Evolutionary conservation across 179 eudicot genomes (phyloP).

Genomic region (Beta lomatogona): DNA sequence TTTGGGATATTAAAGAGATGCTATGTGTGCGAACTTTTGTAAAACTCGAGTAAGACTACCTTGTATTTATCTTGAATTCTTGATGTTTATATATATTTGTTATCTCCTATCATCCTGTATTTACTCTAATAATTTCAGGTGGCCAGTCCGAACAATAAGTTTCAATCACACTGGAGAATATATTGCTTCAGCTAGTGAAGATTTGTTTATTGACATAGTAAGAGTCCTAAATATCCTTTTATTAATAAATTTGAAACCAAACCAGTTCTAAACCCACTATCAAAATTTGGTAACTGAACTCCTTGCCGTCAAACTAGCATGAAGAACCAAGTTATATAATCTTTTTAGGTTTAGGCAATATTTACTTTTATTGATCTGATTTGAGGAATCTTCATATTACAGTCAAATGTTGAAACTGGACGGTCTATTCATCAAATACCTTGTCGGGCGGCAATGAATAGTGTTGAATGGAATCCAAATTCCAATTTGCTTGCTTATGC

Average conservation of each 20-base stretch:
- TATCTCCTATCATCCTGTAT: slow-evolving; percentile 1
- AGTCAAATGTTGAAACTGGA: slow-evolving; percentile 87
- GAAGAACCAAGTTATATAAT: neutral
- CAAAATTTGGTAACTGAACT: neutral
- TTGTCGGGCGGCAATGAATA: slow-evolving; percentile 97
- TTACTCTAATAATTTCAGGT: slow-evolving; percentile 45
- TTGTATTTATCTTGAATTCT: slow-evolving; percentile 3
- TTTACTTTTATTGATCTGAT: neutral
- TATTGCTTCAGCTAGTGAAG: slow-evolving; percentile 98
- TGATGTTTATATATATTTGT: neutral
- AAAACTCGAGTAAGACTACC: slow-evolving; percentile 77
- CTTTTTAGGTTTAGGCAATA: neutral
- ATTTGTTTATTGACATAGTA: slow-evolving; percentile 92
- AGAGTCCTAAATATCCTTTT: slow-evolving; percentile 27
- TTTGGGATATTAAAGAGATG: slow-evolving; percentile 95
- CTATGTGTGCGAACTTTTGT: slow-evolving; percentile 89
- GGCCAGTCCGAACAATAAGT: slow-evolving; percentile 99
- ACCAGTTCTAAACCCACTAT: neutral
- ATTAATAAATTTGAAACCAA: neutral
- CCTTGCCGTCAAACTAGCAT: neutral
- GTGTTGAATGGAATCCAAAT: slow-evolving; percentile 98
- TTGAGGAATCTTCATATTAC: slow-evolving; percentile 17
- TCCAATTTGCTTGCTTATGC: slow-evolving; percentile 92
- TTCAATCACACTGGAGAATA: slow-evolving; percentile 95
- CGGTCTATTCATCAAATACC: slow-evolving; percentile 92